These are phyloP conservation scores for Geotrichum restrictum DNA, from an alignment of 1,139 yeast genomes.

Conservation along the genomic window DNA sequence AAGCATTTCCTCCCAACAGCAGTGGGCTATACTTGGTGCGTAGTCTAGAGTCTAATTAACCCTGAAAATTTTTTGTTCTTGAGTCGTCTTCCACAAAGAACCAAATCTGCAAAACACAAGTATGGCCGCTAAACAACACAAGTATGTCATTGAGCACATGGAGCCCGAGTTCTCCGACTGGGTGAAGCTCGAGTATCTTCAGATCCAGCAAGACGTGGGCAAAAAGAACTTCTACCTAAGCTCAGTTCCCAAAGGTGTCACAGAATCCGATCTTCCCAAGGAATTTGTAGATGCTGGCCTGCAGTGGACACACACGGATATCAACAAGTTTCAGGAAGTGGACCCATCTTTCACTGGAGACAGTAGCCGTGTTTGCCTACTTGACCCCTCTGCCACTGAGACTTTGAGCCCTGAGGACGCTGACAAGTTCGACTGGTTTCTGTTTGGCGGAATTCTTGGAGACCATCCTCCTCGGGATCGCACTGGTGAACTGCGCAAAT, in stretches of 20 bases:
- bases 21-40: no score
- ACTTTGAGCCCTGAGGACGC: constrained; percentile 72
- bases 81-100: not conserved
- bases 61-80: constrained; percentile 5
- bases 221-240: constrained; percentile 68
- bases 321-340: constrained; percentile 46
- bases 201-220: constrained; percentile 80
- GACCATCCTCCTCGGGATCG: constrained; percentile 96
- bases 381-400: constrained; percentile 79
- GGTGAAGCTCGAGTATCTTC: constrained; percentile 84
- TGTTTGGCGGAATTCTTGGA: constrained; percentile 94
- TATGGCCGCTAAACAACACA: constrained; percentile 46
- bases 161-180: constrained; percentile 95
- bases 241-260: constrained; percentile 61
- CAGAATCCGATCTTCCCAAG: constrained; percentile 58
- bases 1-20: no score
- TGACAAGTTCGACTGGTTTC: constrained; percentile 70
- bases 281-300: constrained; percentile 59
- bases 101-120: not conserved
- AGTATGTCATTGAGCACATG: constrained; percentile 94
- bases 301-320: constrained; percentile 77
- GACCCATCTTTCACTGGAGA: constrained; percentile 42
- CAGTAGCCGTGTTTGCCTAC: constrained; percentile 62
- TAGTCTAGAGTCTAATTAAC: not conserved
- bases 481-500: constrained; percentile 82